Percentiles rank a stretch among this genome's conserved stretches.
Conservation (phyloP, 805 yeast species). For the Candida argentea region DNA sequence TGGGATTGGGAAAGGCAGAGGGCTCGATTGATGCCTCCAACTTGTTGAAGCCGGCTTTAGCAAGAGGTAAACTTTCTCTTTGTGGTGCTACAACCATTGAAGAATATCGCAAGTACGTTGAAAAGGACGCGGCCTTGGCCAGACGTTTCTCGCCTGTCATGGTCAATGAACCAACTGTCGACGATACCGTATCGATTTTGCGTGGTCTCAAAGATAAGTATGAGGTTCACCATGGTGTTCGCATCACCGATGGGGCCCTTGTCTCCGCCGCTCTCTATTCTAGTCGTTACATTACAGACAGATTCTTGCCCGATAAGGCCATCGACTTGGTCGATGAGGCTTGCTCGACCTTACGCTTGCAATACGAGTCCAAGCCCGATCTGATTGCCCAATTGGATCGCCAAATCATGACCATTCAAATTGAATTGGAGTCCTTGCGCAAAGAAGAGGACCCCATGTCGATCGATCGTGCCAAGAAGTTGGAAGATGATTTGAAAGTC, state of each 20-base stretch:
- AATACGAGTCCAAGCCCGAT: slow-evolving; percentile 96
- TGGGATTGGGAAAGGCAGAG: slow-evolving; percentile 88
- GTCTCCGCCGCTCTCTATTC: slow-evolving; percentile 90
- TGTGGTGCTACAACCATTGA: slow-evolving; percentile 96
- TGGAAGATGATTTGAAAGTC: slow-evolving; percentile 54
- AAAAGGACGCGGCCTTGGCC: slow-evolving; percentile 92
- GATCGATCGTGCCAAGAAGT: slow-evolving; percentile 60
- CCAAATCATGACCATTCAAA: slow-evolving; percentile 84
- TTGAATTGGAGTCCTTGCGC: slow-evolving; percentile 86
- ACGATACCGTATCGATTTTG: slow-evolving; percentile 82
- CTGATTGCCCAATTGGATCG: slow-evolving; percentile 85
- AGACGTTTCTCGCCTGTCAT: slow-evolving; percentile 86
- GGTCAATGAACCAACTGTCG: slow-evolving; percentile 81
- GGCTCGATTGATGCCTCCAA: slow-evolving; percentile 96
- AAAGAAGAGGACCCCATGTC: slow-evolving; percentile 88
- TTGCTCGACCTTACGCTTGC: slow-evolving; percentile 86
- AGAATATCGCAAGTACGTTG: slow-evolving; percentile 86
- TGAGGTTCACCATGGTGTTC: slow-evolving; percentile 96
- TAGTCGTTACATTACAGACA: slow-evolving; percentile 82
- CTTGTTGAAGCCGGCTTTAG: slow-evolving; percentile 83
- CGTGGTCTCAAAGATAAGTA: slow-evolving; percentile 91
- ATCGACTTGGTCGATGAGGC: slow-evolving; percentile 96
- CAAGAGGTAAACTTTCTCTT: slow-evolving; percentile 85
- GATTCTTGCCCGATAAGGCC: slow-evolving; percentile 92
- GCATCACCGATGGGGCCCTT: slow-evolving; percentile 83